Conservation (phyloP, 805 yeast genomes). For the Maudiozyma serrabonitensis region DNA sequence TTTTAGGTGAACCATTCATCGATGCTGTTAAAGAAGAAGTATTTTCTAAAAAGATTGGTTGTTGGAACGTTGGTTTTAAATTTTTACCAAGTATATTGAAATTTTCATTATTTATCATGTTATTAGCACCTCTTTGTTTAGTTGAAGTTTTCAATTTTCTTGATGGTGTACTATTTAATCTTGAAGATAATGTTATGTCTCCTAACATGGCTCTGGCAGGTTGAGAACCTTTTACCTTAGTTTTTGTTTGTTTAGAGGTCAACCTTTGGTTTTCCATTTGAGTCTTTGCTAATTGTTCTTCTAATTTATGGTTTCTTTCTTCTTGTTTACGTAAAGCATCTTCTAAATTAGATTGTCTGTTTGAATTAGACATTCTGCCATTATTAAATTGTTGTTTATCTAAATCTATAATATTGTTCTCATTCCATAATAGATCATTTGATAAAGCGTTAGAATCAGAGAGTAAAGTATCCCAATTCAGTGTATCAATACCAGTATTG, state of each 20-base stretch:
- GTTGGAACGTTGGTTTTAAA: neutral
- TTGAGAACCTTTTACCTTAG: constrained; percentile 4
- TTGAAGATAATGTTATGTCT: constrained; percentile 7
- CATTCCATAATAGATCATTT: constrained; percentile 10
- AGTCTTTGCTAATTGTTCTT: constrained; percentile 21
- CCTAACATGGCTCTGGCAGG: constrained; percentile 3
- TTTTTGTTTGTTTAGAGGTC: constrained; percentile 9
- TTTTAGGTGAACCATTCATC: constrained; percentile 10
- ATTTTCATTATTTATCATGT: neutral
- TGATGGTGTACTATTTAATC: constrained; percentile 9
- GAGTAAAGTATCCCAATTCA: neutral
- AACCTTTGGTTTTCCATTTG: constrained; percentile 24
- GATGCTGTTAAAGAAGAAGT: constrained; percentile 1
- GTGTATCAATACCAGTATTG: neutral
- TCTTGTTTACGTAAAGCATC: constrained; percentile 24
- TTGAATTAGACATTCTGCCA: neutral
- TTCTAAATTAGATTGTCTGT: constrained; percentile 23
- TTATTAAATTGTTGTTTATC: neutral
- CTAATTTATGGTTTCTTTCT: constrained; percentile 21
- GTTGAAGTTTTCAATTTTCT: constrained; percentile 5
- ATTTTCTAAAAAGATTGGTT: constrained; percentile 1
- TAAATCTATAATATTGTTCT: constrained; percentile 1
- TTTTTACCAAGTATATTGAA: neutral
- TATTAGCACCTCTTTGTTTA: neutral
- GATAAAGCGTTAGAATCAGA: constrained; percentile 3